Percentiles rank a stretch among this genome's conserved stretches.
phyloP scores from a whole-genome alignment of 441 rosid species.

The Adansonia rubrostipa region DNA sequence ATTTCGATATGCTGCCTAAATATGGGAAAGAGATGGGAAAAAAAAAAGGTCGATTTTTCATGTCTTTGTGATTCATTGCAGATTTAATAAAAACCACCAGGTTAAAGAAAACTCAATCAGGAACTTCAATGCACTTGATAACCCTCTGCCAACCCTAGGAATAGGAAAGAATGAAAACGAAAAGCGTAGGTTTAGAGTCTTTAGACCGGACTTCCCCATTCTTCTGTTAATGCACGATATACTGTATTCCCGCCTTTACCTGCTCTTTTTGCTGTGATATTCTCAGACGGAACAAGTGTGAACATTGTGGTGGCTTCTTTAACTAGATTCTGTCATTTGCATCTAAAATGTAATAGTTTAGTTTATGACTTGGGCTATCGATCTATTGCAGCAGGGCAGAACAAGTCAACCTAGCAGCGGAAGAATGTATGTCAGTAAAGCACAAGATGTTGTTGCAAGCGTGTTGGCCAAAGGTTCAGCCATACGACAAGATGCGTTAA shows the following conservation, averaged over 20 bases:
- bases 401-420: constrained; percentile 52
- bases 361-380: constrained; percentile 10
- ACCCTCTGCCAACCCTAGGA: background rate
- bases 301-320: background rate
- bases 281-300: background rate
- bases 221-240: background rate
- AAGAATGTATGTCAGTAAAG: constrained; percentile 75
- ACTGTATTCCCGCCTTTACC: background rate
- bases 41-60: constrained; percentile 6
- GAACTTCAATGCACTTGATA: background rate
- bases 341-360: constrained; percentile 10
- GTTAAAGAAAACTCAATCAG: background rate
- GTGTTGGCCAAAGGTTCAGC: constrained; percentile 91
- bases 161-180: background rate
- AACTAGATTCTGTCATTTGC: constrained; percentile 10
- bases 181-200: background rate
- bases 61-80: background rate
- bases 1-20: constrained; percentile 9
- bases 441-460: constrained; percentile 82
- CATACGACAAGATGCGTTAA: constrained; percentile 86
- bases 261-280: background rate
- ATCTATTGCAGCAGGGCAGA: constrained; percentile 49
- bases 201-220: background rate
- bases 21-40: constrained; percentile 10
- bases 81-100: background rate